Percentiles rank a stretch among this genome's conserved stretches.
Conservation (phyloP, 768 basidiomycete genomes). For the Pleurotus cornucopiae region DNA sequence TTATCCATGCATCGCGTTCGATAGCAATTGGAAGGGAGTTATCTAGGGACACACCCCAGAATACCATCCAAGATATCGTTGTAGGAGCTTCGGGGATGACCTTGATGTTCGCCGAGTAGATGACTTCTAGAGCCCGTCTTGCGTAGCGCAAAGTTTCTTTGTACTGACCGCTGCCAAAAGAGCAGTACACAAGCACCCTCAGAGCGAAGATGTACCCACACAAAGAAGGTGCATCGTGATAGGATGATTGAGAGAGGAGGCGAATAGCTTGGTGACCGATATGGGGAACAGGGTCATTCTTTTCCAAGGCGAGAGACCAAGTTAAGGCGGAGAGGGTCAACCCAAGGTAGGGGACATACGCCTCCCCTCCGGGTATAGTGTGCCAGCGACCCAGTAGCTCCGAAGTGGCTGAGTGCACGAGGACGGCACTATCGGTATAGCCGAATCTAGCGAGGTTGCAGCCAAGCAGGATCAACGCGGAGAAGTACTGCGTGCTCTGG, state of each 20-base stretch:
- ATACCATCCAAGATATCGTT: neutral
- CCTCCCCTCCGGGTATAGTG: neutral
- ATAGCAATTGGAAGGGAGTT: neutral
- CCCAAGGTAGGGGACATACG: neutral
- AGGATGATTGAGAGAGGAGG: neutral
- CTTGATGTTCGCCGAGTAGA: neutral
- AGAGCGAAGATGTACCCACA: neutral
- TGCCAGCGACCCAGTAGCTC: neutral
- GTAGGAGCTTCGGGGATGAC: neutral
- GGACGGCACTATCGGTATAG: neutral
- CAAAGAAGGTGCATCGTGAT: neutral
- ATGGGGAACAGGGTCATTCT: neutral
- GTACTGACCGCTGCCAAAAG: neutral
- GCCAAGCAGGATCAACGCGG: neutral
- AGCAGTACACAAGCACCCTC: neutral
- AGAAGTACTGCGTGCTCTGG: neutral
- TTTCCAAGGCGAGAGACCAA: neutral
- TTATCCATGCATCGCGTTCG: neutral
- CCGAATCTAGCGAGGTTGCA: neutral
- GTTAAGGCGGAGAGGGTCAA: neutral
- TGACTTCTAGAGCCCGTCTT: neutral
- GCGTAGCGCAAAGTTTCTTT: neutral
- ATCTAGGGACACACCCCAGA: neutral
- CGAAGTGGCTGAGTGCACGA: neutral
- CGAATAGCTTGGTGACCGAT: neutral